Percentiles rank a stretch among this genome's conserved stretches.
Conservation (phyloP, 2,329 filamentous ascomycete genomes). For the Berkeleyomyces basicola region DNA sequence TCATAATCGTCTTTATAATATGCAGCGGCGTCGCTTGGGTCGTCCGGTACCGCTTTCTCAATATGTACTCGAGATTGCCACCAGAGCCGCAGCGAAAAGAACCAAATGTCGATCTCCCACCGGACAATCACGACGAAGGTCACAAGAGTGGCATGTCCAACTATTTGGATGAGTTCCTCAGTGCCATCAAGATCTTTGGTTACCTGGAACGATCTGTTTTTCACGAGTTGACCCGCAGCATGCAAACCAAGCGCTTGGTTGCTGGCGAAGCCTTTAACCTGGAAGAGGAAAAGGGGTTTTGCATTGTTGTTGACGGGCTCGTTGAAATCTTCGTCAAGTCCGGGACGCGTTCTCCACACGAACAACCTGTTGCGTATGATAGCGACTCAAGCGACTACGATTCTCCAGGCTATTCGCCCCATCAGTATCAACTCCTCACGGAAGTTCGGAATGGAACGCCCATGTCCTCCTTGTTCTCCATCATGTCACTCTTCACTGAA, state of each 20-base stretch:
- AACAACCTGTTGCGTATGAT: slow-evolving; percentile 16
- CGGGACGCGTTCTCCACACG: slow-evolving; percentile 31
- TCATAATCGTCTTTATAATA: slow-evolving; percentile 60
- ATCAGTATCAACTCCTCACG: slow-evolving; percentile 85
- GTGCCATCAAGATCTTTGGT: slow-evolving; percentile 97
- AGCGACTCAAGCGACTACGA: slow-evolving; percentile 51
- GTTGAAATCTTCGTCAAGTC: slow-evolving; percentile 99
- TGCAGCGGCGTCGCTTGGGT: slow-evolving; percentile 86
- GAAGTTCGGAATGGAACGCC: slow-evolving; percentile 96
- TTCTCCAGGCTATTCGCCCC: slow-evolving; percentile 39
- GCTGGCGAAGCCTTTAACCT: slow-evolving; percentile 88
- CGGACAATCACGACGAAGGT: slow-evolving; percentile 78
- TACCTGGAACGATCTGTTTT: slow-evolving; percentile 94
- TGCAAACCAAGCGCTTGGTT: slow-evolving; percentile 94
- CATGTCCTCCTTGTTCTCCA: slow-evolving; percentile 96
- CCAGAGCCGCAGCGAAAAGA: slow-evolving; percentile 93
- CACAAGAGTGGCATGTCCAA: slow-evolving; percentile 85
- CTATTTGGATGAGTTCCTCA: slow-evolving; percentile 93
- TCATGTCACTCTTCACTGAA: slow-evolving; percentile 91
- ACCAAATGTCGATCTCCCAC: slow-evolving; percentile 86
- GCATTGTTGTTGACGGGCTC: slow-evolving; percentile 85
- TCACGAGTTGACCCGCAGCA: slow-evolving; percentile 89
- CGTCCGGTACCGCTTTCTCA: slow-evolving; percentile 85
- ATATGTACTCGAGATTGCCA: slow-evolving; percentile 88
- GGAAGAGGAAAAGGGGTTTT: slow-evolving; percentile 97